phyloP scores from a whole-genome alignment of 139 green algal genomes.

The Coelastrella sp. region DNA sequence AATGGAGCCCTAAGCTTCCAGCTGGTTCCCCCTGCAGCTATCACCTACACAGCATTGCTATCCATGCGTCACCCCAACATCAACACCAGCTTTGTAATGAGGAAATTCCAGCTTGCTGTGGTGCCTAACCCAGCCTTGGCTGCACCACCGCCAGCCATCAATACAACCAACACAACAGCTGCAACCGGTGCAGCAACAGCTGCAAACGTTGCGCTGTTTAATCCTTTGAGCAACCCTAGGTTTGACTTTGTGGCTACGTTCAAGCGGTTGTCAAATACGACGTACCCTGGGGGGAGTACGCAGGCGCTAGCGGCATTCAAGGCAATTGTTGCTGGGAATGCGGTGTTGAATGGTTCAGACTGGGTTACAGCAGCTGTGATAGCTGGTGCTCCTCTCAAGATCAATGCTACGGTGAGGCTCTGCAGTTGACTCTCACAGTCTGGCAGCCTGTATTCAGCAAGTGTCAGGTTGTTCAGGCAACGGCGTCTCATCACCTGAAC shows the following conservation, averaged over 20 bases:
- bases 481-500: no score
- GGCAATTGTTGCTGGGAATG: constrained; percentile 42
- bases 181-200: not conserved
- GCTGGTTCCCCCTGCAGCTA: not conserved
- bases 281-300: constrained; percentile 42
- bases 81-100: constrained; percentile 4
- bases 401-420: constrained; percentile 38
- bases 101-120: constrained; percentile 37
- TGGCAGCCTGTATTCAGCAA: no score
- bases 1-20: constrained; percentile 32
- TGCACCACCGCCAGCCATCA: not conserved
- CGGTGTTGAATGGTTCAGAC: not conserved
- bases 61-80: constrained; percentile 45
- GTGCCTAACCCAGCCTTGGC: not conserved
- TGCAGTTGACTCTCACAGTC: not conserved
- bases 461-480: no score
- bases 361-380: constrained; percentile 16
- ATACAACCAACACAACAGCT: not conserved
- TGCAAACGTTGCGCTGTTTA: constrained; percentile 35
- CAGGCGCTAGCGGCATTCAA: constrained; percentile 40
- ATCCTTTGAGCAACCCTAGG: constrained; percentile 43
- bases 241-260: constrained; percentile 34
- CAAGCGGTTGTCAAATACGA: not conserved
- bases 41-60: constrained; percentile 51
- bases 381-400: not conserved